A percentile compares a stretch with the other conserved stretches of the same genome.
Conservation (phyloP, 495 filamentous ascomycete species). For the Tuber magnatum region DNA sequence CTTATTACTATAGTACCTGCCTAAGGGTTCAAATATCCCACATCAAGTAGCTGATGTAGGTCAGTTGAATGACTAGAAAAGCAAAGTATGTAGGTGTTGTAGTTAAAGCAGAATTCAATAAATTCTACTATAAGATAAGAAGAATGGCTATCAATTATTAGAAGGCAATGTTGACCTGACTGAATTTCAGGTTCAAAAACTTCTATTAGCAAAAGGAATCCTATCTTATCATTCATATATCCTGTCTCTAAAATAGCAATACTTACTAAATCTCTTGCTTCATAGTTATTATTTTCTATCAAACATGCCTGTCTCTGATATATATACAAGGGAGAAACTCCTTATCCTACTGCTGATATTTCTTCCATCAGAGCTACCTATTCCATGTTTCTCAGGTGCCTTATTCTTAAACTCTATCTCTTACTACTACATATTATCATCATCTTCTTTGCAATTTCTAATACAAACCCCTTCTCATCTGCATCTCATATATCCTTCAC, state of each 20-base stretch:
- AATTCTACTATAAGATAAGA: conserved; percentile 6
- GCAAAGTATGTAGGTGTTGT: too few species aligned
- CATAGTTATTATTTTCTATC: conserved; percentile 10
- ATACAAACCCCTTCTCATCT: too few species aligned
- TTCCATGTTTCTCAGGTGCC: conserved; percentile 18
- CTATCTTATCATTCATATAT: conserved; percentile 12
- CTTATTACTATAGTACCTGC: conserved; percentile 12
- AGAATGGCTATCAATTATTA: conserved; percentile 22
- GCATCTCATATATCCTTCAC: conserved; percentile 10
- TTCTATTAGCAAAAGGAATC: conserved; percentile 8
- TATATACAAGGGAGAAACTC: conserved; percentile 16
- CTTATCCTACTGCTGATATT: not conserved
- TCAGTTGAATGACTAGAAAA: too few species aligned
- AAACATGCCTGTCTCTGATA: conserved; percentile 11
- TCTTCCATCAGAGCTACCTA: conserved; percentile 15
- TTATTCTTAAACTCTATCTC: not conserved
- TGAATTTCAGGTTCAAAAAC: conserved; percentile 13
- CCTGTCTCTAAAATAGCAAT: conserved; percentile 15
- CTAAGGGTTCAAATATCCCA: conserved; percentile 6
- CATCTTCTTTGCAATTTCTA: conserved; percentile 1
- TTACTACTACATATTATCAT: not conserved
- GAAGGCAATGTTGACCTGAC: not conserved
- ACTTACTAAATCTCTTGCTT: conserved; percentile 11
- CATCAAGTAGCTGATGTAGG: conserved; percentile 10
- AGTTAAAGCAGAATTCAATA: too few species aligned